phyloP scores from a whole-genome alignment of 75 land plant species.

The Cryptomeria japonica region DNA sequence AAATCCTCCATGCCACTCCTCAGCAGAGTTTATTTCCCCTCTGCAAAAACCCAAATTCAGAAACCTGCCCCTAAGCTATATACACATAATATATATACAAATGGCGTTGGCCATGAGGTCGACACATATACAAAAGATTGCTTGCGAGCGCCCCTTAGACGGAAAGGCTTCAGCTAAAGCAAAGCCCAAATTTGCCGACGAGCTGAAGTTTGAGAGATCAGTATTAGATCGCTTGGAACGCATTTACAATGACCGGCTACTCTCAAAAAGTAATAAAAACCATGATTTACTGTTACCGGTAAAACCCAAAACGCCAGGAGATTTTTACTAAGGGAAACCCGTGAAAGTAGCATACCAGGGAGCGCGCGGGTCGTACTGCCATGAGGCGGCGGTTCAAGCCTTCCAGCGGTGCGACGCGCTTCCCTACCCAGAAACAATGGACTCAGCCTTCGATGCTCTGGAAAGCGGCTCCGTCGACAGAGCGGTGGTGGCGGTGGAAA shows the following conservation, averaged over 20 bases:
- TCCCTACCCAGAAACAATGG: constrained; percentile 25
- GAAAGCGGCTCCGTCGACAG: constrained; percentile 25
- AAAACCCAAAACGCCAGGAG: not conserved
- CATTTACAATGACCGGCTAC: not conserved
- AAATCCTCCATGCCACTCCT: not conserved
- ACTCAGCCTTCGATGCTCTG: constrained; percentile 25
- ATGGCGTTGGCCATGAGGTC: not conserved
- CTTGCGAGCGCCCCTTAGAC: not conserved
- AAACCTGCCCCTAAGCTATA: too few relatives aligned
- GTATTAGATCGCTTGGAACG: constrained; percentile 13
- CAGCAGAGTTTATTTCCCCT: not conserved
- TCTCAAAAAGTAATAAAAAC: not conserved
- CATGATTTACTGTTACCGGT: not conserved
- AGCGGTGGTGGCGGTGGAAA: constrained; percentile 35
- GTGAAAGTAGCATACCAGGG: constrained; percentile 45
- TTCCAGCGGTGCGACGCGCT: constrained; percentile 19
- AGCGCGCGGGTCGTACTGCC: constrained; percentile 30
- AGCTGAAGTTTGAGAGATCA: not conserved
- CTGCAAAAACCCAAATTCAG: not conserved
- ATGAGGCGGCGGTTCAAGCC: constrained; percentile 27
- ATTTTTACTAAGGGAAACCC: not conserved
- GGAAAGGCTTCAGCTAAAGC: not conserved
- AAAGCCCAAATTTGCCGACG: not conserved
- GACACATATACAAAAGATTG: too few relatives aligned
- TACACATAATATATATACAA: not conserved